Base-by-base conservation (phyloP, 108 stramenopile genomes). In the Skeletonema menzelii region DNA sequence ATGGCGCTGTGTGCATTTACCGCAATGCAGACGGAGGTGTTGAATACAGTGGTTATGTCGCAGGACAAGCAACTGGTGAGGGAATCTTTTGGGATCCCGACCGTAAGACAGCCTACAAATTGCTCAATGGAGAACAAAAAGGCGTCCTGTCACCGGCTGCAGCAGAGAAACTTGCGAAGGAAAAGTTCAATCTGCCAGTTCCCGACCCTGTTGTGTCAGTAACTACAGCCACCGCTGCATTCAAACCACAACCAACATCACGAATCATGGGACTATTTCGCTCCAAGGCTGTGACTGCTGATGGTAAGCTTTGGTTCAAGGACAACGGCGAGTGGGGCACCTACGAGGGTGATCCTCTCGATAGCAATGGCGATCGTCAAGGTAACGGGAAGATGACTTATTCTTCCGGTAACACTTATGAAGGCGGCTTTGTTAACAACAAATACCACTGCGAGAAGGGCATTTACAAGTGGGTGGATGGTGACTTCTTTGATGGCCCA, bases 71-170 rank as follows among this genome's bases (percentile, higher is more conserved):
- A 5, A 72, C 42, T 35, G 70, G 70, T 12, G 30, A 63, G 22
- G 70, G 70, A 27, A 35, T 72, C 6, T 46, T n/a, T 28, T 65
- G 89, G 92, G 87, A 88, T 53, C 26, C 55, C n/a, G 83, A 84
- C 37, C 76, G 85, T 24, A 65, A 37, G 6, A 27, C 2, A 27
- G 63, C 72, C 11, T 40, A 61, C 27, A 64, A 65, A 22, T 10
- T 73, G 17, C 4, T 65, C 3, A 59, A 67, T 38, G 75, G 75
- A 19, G 40, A 55, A 34, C 49, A 61, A 13, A 62, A 6, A 27
- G 38, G n/a, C 3, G 59, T 19, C 13, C 53, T 68, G 20, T 20
- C 35, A 0, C 12, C 27, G 2, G 75, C 31, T 6, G 75, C 27
- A 2, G 75, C 75, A 12, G 47, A 22, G 46, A 37, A 44, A 20